Conservation (phyloP, 208 protist species). For the Trypanosoma rangeli region DNA sequence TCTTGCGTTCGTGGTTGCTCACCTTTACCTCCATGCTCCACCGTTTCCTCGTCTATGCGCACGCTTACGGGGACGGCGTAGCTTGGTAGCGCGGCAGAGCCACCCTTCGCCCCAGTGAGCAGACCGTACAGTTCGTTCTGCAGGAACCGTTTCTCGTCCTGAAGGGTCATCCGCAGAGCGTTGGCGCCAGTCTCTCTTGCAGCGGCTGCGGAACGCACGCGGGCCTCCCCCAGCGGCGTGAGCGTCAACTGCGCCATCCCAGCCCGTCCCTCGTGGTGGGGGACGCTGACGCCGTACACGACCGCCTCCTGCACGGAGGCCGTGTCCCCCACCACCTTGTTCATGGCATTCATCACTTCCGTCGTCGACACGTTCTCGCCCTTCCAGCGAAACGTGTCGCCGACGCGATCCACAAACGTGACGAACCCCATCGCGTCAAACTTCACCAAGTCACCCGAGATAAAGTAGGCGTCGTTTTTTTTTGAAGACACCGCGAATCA, state of each 20-base stretch:
- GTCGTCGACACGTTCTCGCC: conserved; percentile 82
- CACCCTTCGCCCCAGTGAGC: conserved; percentile 18
- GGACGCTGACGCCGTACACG: conserved; percentile 69
- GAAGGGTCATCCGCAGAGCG: conserved; percentile 5
- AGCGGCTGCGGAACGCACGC: neutral
- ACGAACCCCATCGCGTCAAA: conserved; percentile 60
- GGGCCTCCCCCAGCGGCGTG: neutral
- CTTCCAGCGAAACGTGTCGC: conserved; percentile 84
- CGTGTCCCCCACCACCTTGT: conserved; percentile 23
- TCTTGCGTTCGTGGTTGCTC: neutral
- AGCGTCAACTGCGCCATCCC: conserved; percentile 66
- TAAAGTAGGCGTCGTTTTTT: conserved; percentile 59
- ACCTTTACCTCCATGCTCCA: neutral
- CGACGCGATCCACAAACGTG: conserved; percentile 75
- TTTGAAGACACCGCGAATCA: conserved; percentile 49
- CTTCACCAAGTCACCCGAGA: conserved; percentile 62
- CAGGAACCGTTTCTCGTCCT: conserved; percentile 43
- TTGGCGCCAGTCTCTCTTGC: neutral
- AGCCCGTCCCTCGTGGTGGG: conserved; percentile 50
- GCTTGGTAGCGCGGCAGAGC: conserved; percentile 28
- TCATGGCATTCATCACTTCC: conserved; percentile 61
- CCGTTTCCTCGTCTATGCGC: conserved; percentile 32
- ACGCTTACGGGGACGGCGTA: conserved; percentile 56
- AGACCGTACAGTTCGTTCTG: conserved; percentile 47
- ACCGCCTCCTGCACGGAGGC: conserved; percentile 52